Percentiles rank a stretch among this genome's conserved stretches.
Evolutionary conservation across 129 eudicot species (phyloP).

Genomic region (Calendula officinalis): DNA sequence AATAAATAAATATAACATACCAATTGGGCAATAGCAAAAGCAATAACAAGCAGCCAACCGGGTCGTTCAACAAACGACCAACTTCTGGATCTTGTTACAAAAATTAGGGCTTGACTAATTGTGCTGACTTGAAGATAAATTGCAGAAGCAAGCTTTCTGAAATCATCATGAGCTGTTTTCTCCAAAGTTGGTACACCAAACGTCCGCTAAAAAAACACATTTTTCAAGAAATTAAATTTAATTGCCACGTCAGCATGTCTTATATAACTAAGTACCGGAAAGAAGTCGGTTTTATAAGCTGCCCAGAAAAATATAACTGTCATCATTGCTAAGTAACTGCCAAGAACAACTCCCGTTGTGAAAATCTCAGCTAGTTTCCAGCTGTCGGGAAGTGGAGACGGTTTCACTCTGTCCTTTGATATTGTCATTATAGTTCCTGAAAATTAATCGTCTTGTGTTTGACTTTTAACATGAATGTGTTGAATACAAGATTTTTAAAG

Average conservation of each 20-base stretch:
- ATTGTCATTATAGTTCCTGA: constrained; percentile 98
- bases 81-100: constrained; percentile 91
- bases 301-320: constrained; percentile 98
- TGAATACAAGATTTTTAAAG: constrained; percentile 10
- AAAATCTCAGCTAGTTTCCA: constrained; percentile 96
- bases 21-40: constrained; percentile 87
- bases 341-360: constrained; percentile 81
- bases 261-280: constrained; percentile 49
- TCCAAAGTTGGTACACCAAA: constrained; percentile 93
- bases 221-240: no score
- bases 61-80: constrained; percentile 99
- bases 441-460: neutral
- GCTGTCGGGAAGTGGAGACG: constrained; percentile 97
- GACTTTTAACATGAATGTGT: no score
- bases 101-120: constrained; percentile 94
- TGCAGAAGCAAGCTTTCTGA: constrained; percentile 93
- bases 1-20: constrained; percentile 31
- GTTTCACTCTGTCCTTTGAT: constrained; percentile 94
- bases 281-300: constrained; percentile 88
- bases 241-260: no score
- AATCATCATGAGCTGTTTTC: constrained; percentile 69
- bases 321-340: constrained; percentile 95
- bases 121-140: constrained; percentile 99
- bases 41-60: constrained; percentile 74
- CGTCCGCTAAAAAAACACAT: constrained; percentile 32